Base-by-base conservation (phyloP, 2,329 filamentous ascomycete species). In the Xylariales sp. region DNA sequence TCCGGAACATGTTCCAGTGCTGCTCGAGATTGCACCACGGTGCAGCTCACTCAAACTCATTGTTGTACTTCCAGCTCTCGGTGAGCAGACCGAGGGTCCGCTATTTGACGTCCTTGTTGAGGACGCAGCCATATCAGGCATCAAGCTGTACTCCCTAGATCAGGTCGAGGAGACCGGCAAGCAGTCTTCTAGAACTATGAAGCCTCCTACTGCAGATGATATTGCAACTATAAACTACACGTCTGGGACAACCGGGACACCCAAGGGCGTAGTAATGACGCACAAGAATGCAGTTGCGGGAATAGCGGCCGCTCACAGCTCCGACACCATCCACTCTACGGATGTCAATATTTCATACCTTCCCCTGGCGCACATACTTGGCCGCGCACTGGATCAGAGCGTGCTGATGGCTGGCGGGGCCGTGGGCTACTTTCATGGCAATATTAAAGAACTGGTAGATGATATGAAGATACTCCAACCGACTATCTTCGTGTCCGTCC, bases 381-480 rank as follows among this genome's bases (percentile, higher is more conserved):
- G 90, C 47, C 84, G 93, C 40, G 72, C 96, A 49, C 71, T 82
- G 28, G 93, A 98, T 59, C 85, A 94, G 59, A 70, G 72, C 4
- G 76, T 79, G 12, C 69, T 96, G 13, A 78, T 83, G 52, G 73
- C 77, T 37, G 90, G 88, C 38, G 78, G 77, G 21, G 69, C 78
- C 7, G 81, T 96, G 51, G 93, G 91, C 11, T 98, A 91, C 63
- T 98, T 96, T 76, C 88, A 93, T 51, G 93, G 93, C 38, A 88
- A 96, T 56, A 83, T 96, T 45, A 57, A 85, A 11, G 85, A 86
- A 46, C 70, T 98, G 14, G 81, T 94, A 1, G 93, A 98, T 41
- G 93, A 98, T 56, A 65, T 98, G 66, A 95, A 97, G 69, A 61
- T 88, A 27, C 72, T 98, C 40, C 79, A 81, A 42, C 93, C 93